These are phyloP conservation scores for Penicillium diatomitis DNA, from an alignment of 495 filamentous ascomycete genomes.

Conservation along the genomic window DNA sequence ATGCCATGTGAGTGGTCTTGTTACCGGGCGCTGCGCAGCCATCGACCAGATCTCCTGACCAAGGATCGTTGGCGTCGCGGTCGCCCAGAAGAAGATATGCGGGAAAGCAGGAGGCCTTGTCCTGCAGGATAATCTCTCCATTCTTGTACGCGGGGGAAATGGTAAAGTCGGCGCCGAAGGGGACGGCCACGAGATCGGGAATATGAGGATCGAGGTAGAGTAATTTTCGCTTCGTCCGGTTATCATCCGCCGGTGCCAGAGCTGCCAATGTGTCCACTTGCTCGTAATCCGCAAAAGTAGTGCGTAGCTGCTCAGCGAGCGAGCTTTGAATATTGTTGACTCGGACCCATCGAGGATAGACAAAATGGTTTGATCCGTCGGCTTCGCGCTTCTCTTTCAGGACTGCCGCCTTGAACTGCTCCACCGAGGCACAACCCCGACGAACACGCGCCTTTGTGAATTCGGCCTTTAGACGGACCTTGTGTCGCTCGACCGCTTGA, in stretches of 20 bases:
- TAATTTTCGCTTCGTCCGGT: conserved; percentile 16
- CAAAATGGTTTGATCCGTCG: conserved; percentile 8
- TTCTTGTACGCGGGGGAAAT: conserved; percentile 59
- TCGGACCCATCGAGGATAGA: conserved; percentile 79
- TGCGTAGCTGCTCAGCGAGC: conserved; percentile 55
- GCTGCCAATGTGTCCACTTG: conserved; percentile 38
- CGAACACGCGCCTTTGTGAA: conserved; percentile 69
- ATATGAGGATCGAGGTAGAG: conserved; percentile 66
- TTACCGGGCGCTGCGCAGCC: conserved; percentile 92
- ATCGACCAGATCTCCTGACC: conserved; percentile 69
- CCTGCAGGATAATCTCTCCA: conserved; percentile 81
- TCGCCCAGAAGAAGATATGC: conserved; percentile 65
- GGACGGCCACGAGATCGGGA: conserved; percentile 72
- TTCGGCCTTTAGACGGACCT: conserved; percentile 69
- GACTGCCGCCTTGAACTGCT: conserved; percentile 51
- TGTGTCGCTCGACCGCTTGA: conserved; percentile 67
- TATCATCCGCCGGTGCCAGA: conserved; percentile 17
- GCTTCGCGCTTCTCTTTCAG: conserved; percentile 27
- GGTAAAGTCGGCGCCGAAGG: conserved; percentile 57
- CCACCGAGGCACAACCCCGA: conserved; percentile 54
- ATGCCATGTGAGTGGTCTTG: conserved; percentile 90
- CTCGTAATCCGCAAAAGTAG: conserved; percentile 55
- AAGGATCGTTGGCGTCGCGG: conserved; percentile 8
- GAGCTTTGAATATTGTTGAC: conserved; percentile 71
- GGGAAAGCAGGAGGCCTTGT: conserved; percentile 95